Percentiles rank a stretch among this genome's conserved stretches.
These are phyloP conservation scores for Suillus fuscotomentosus DNA, from an alignment of 768 basidiomycete species.

Conservation along the genomic window DNA sequence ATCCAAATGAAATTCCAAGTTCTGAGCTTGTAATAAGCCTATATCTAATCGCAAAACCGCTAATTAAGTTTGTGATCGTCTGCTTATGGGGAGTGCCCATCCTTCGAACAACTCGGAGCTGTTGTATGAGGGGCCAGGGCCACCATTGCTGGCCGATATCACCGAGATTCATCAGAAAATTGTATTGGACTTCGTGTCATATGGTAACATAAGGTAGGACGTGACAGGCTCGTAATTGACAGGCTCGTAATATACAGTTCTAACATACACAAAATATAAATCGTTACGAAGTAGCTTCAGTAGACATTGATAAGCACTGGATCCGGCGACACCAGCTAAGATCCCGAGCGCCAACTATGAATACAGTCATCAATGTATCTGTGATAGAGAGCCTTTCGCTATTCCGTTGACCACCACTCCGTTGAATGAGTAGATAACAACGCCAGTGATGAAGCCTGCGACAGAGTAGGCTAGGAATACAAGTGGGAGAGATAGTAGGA, in stretches of 20 bases:
- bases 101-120: too few relatives aligned
- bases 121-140: too few relatives aligned
- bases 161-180: background rate
- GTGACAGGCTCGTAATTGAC: background rate
- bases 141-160: too few relatives aligned
- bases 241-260: background rate
- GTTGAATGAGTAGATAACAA: conserved; percentile 65
- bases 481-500: conserved; percentile 69
- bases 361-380: conserved; percentile 53
- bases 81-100: background rate
- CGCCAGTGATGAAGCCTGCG: conserved; percentile 62
- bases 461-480: conserved; percentile 74
- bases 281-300: background rate
- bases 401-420: conserved; percentile 43
- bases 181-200: background rate
- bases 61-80: background rate
- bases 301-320: conserved; percentile 39
- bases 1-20: background rate
- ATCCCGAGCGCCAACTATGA: conserved; percentile 60
- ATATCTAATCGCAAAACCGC: background rate
- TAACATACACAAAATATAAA: background rate
- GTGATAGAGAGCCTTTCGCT: conserved; percentile 27
- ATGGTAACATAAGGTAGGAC: too few relatives aligned
- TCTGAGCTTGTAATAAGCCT: background rate
- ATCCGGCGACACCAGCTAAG: conserved; percentile 59